Percentiles rank a stretch among this genome's conserved stretches.
Evolutionary conservation across 2,329 filamentous ascomycete species (phyloP).

Genomic region (Colletotrichum tamarilloi): DNA sequence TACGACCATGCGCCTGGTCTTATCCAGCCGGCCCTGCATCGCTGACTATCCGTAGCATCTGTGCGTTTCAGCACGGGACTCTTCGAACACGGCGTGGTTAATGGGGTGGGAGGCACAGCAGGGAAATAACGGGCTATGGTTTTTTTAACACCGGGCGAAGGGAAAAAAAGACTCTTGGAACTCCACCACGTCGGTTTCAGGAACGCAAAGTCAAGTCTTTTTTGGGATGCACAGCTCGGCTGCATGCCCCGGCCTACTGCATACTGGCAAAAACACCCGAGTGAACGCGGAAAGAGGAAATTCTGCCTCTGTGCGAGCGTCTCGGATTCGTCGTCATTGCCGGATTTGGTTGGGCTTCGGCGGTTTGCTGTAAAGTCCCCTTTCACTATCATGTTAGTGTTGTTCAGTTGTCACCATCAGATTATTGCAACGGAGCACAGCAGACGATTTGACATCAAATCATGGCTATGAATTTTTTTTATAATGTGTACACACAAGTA

Average conservation of each 20-base stretch:
- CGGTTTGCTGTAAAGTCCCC: not conserved
- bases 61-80: slow-evolving; percentile 28
- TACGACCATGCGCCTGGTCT: not conserved
- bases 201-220: not conserved
- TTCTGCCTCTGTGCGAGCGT: not conserved
- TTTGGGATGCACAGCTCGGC: not conserved
- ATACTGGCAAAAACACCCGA: not conserved
- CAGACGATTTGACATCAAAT: slow-evolving; percentile 9
- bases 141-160: not conserved
- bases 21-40: not conserved
- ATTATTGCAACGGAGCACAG: not conserved
- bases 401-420: not conserved
- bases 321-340: not conserved
- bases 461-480: slow-evolving; percentile 17
- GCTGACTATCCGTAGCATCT: not conserved
- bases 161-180: not conserved
- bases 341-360: not conserved
- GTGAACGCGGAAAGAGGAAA: not conserved
- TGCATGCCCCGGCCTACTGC: not conserved
- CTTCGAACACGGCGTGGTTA: not conserved
- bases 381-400: not conserved
- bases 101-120: not conserved
- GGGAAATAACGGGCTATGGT: not conserved
- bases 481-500: slow-evolving; percentile 19
- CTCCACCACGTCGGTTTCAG: slow-evolving; percentile 29